Base-by-base conservation (phyloP, 2,329 filamentous ascomycete species). In the Colletotrichum brevisporum region DNA sequence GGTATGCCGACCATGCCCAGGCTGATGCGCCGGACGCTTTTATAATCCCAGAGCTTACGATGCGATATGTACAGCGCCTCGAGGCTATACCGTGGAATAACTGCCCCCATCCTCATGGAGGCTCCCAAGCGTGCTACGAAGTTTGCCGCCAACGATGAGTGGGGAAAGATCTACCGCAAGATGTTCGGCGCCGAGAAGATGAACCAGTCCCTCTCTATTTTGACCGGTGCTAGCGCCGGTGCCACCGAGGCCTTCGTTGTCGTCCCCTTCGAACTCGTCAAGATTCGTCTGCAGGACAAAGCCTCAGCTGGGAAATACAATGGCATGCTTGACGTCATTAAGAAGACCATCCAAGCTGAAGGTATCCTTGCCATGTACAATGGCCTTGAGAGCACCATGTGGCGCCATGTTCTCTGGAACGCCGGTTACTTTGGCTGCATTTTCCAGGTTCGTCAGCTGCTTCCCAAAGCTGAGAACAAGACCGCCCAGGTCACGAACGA, bases 121-220 rank as follows among this genome's bases (percentile, higher is more conserved):
- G 95, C 95, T 70, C 82, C 85, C 76, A 97, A 97, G 89, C 90
- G 94, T 84, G 95, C 95, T 51, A 98, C 94, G 85, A 99, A 99
- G 83, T 99, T 99, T 83, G 95, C 96, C 54, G 96, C 96, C 83
- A 99, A 99, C 83, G 96, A 99, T 81, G 94, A 95, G 81, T 99
- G 96, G 96, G 96, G 96, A 76, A 90, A 94, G 83, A 89, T 98
- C 83, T 99, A 97, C 86, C 93, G 94, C 79, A 92, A 92, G 74
- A 80, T 92, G 58, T 98, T 99, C 79, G 94, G 93, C 73, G 87
- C 92, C 64, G 82, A 89, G 65, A 93, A 97, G 85, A 96, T 97
- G 91, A 98, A 89, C 78, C 96, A 99, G 84, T 89, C 90, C 2
- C 89, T 99, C 68, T 97, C 96, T 26, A 89, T 98, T 73, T 89